Evolutionary conservation across 169 alveolate species (phyloP).

Genomic region (Plasmodium sp.): DNA sequence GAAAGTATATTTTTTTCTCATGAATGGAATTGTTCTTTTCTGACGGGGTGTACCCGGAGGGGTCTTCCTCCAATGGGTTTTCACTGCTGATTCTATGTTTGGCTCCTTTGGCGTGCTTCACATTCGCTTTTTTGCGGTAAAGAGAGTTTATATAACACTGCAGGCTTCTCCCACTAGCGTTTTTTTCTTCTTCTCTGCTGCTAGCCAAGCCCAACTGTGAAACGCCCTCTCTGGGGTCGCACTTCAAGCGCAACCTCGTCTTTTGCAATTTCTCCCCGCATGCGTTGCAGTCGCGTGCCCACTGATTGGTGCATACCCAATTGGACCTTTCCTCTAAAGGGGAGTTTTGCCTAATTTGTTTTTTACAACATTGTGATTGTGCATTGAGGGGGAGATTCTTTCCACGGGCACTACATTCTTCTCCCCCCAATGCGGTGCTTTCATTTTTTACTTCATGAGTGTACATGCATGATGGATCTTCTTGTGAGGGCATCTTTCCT

Average conservation of each 20-base stretch:
- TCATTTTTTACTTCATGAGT: not conserved
- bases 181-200: not conserved
- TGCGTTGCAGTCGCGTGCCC: not conserved
- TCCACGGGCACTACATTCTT: not conserved
- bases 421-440: not conserved
- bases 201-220: not conserved
- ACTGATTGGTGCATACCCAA: not conserved
- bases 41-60: not conserved
- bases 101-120: not conserved
- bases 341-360: not conserved
- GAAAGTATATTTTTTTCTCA: constrained; percentile 24
- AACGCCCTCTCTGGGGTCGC: not conserved
- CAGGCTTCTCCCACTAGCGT: not conserved
- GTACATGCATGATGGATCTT: not conserved
- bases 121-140: not conserved
- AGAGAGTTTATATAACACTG: not conserved
- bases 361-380: not conserved
- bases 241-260: constrained; percentile 1
- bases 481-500: not conserved
- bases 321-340: not conserved
- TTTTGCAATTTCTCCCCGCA: not conserved
- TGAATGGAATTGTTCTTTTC: not conserved
- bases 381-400: not conserved
- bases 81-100: not conserved
- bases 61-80: not conserved